phyloP scores from a whole-genome alignment of 225 moss, liverwort and hornwort species.

The Polytrichum formosum region DNA sequence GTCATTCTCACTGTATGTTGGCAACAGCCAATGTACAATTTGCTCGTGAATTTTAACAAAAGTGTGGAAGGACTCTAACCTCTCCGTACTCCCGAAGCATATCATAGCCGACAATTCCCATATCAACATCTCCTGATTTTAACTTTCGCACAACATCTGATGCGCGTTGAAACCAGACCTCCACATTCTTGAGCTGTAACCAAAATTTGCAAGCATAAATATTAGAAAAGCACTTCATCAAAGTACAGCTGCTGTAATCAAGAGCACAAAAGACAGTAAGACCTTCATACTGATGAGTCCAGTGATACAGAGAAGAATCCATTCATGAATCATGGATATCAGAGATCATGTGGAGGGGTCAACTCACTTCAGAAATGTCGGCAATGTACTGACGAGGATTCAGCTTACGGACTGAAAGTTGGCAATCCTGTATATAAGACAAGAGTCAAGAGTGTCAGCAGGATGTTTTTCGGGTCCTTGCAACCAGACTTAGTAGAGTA shows the following conservation, averaged over 20 bases:
- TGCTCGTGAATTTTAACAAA: too few relatives aligned
- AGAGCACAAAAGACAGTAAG: too few relatives aligned
- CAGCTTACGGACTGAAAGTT: slow-evolving; percentile 92
- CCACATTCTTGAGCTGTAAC: slow-evolving; percentile 79
- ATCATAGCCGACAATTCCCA: slow-evolving; percentile 98
- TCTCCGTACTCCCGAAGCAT: slow-evolving; percentile 98
- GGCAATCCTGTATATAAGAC: slow-evolving; percentile 55
- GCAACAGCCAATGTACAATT: too few relatives aligned
- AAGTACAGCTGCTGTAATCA: neutral
- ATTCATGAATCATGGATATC: too few relatives aligned
- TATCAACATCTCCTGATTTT: slow-evolving; percentile 86
- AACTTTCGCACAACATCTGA: slow-evolving; percentile 94
- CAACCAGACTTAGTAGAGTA: too few relatives aligned
- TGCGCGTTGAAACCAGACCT: slow-evolving; percentile 99
- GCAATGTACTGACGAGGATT: slow-evolving; percentile 99
- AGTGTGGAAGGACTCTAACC: slow-evolving; percentile 20
- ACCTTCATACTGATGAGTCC: too few relatives aligned
- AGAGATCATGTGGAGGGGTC: too few relatives aligned
- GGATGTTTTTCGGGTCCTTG: neutral
- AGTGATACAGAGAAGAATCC: too few relatives aligned
- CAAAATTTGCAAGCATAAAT: neutral
- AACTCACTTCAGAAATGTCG: slow-evolving; percentile 81
- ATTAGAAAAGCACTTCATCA: neutral
- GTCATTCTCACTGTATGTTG: too few relatives aligned
- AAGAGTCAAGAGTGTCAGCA: neutral